phyloP scores from a whole-genome alignment of 345 rosid species.

The Firmiana major region DNA sequence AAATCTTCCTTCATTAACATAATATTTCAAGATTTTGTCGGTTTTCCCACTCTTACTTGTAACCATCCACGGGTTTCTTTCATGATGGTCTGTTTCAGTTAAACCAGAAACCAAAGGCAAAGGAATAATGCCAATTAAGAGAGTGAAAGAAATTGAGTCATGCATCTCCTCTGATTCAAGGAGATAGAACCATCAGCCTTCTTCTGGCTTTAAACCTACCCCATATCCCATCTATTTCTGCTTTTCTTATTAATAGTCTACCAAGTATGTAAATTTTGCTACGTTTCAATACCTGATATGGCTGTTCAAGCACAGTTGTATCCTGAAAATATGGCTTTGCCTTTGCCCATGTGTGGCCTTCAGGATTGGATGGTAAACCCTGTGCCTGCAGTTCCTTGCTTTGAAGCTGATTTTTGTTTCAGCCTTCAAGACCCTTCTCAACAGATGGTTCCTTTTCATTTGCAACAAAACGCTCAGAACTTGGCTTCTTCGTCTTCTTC shows the following conservation, averaged over 20 bases:
- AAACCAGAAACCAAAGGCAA: slow-evolving; percentile 21
- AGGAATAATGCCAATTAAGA: slow-evolving; percentile 21
- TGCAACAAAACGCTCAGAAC: background rate
- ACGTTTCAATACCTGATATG: slow-evolving; percentile 7
- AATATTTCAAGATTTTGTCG: slow-evolving; percentile 14
- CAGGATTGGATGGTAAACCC: slow-evolving; percentile 31
- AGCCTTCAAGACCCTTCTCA: slow-evolving; percentile 19
- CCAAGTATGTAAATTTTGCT: background rate
- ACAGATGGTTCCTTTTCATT: slow-evolving; percentile 8
- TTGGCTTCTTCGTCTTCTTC: slow-evolving; percentile 8
- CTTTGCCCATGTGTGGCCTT: slow-evolving; percentile 24
- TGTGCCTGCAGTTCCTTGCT: slow-evolving; percentile 10
- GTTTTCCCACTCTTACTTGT: slow-evolving; percentile 13
- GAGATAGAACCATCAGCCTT: slow-evolving; percentile 12
- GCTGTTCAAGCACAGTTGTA: slow-evolving; percentile 37
- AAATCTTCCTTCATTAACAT: background rate
- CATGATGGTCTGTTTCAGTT: slow-evolving; percentile 25
- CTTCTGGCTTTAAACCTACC: slow-evolving; percentile 13
- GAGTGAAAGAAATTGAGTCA: slow-evolving; percentile 18
- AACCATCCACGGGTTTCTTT: slow-evolving; percentile 1
- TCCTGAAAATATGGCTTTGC: slow-evolving; percentile 26
- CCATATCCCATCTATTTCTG: background rate
- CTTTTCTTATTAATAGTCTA: background rate
- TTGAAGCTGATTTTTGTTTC: slow-evolving; percentile 17
- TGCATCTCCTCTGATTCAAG: slow-evolving; percentile 40